phyloP scores from a whole-genome alignment of 345 rosid species.

The Gossypium raimondii region DNA sequence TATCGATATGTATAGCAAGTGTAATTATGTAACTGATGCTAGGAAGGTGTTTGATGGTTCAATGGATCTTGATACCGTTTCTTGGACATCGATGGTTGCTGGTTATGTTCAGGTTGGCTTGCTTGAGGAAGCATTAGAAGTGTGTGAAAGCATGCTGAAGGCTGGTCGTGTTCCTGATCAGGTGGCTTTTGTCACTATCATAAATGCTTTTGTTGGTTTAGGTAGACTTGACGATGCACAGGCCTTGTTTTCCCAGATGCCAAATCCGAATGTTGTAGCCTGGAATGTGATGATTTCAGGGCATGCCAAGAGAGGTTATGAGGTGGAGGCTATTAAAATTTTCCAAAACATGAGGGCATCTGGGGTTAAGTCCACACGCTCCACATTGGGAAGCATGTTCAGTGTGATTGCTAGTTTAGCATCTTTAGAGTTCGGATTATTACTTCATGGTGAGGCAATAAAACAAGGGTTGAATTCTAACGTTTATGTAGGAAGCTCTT shows the following conservation, averaged over 20 bases:
- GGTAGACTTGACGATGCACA: slow-evolving; percentile 72
- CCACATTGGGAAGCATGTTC: slow-evolving; percentile 83
- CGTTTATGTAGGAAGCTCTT: slow-evolving; percentile 85
- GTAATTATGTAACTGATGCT: slow-evolving; percentile 48
- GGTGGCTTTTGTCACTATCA: slow-evolving; percentile 60
- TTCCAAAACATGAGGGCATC: slow-evolving; percentile 61
- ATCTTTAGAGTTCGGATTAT: slow-evolving; percentile 54
- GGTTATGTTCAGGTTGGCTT: slow-evolving; percentile 68
- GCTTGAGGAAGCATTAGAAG: slow-evolving; percentile 57
- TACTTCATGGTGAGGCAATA: slow-evolving; percentile 83
- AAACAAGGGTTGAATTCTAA: slow-evolving; percentile 73
- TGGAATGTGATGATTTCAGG: slow-evolving; percentile 97
- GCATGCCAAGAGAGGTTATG: slow-evolving; percentile 69
- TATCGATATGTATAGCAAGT: slow-evolving; percentile 83
- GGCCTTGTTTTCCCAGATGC: slow-evolving; percentile 51
- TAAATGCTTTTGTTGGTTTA: slow-evolving; percentile 49
- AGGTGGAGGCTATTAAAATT: slow-evolving; percentile 46
- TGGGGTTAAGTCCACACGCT: slow-evolving; percentile 65
- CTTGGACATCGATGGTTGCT: slow-evolving; percentile 82
- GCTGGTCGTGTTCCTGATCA: slow-evolving; percentile 61
- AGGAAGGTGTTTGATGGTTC: slow-evolving; percentile 56
- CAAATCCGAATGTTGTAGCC: slow-evolving; percentile 67
- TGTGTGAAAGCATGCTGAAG: slow-evolving; percentile 55
- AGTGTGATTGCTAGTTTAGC: slow-evolving; percentile 61
- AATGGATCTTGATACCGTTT: slow-evolving; percentile 56